Evolutionary conservation across 495 filamentous ascomycete genomes (phyloP), one percentile per base, ranked within the genome.

Genomic region (Clavariopsis aquatica): DNA sequence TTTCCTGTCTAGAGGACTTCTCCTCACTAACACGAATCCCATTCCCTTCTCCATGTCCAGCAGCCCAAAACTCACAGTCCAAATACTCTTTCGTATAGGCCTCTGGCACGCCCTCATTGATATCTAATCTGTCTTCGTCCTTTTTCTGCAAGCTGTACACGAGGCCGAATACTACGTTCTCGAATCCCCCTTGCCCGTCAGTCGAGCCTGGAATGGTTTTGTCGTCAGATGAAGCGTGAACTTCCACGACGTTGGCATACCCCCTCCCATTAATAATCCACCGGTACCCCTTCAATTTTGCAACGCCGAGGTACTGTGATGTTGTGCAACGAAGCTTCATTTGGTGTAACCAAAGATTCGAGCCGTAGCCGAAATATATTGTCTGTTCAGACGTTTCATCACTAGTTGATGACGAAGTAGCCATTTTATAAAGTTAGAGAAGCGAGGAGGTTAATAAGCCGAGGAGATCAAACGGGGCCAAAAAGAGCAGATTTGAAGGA

Each of bases 321-420:
- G 77, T 69, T 1, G 79, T 81, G 69, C 88, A 92, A 64, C 89
- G 85, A 23, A 71, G 57, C 10, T 43, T 56, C 89, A 91, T 91
- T 72, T 91, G 88, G 5, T 79, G 73, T 22, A 79, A 76, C 69
- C 85, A 89, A 62, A 91, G 80, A 70, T 92, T 92, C 60, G 81
- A 85, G 69, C 88, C 89, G 74, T 89, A 91, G 71, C 82, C 89
- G 71, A 91, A 90, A 77, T 91, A 90, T 69, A 87, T 53, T 24
- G 68, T 70, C 22, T 20, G 45, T 29, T 22, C 10, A 22, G 55
- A 47, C 19, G 43, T 7, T n/a, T n/a, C n/a, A n/a, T n/a, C n/a
- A n/a, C n/a, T n/a, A n/a, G n/a, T n/a, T n/a, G n/a, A n/a, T n/a
- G n/a, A n/a, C n/a, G n/a, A n/a, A n/a, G n/a, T n/a, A n/a, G n/a